A percentile compares a stretch with the other conserved stretches of the same genome.
Evolutionary conservation across 306 rosid species (phyloP).

Genomic region (Cicer arietinum): DNA sequence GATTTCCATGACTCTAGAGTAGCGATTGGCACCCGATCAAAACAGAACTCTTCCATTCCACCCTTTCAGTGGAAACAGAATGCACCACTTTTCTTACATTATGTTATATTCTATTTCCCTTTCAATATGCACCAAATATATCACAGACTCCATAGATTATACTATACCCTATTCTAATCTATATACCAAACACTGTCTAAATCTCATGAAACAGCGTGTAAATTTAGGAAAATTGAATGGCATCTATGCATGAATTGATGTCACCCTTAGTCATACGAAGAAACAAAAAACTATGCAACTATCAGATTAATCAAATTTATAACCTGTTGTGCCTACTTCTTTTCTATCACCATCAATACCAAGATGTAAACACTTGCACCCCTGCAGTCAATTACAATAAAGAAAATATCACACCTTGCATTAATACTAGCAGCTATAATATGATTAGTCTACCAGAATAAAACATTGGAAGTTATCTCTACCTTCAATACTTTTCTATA

Average conservation of each 20-base stretch:
- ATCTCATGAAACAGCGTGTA: slow-evolving; percentile 15
- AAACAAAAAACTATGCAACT: slow-evolving; percentile 11
- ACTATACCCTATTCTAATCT: not conserved
- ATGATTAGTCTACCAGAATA: slow-evolving; percentile 34
- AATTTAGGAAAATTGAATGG: slow-evolving; percentile 17
- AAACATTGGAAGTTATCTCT: slow-evolving; percentile 37
- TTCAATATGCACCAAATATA: slow-evolving; percentile 10
- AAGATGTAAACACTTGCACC: slow-evolving; percentile 83
- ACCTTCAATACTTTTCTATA: slow-evolving; percentile 88
- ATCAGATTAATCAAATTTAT: slow-evolving; percentile 33
- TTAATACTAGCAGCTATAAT: slow-evolving; percentile 38
- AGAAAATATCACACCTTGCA: slow-evolving; percentile 48
- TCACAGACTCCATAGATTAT: not conserved
- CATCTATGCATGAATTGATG: slow-evolving; percentile 34
- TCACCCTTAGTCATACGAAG: slow-evolving; percentile 12
- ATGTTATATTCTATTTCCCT: not conserved
- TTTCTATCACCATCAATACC: slow-evolving; percentile 83
- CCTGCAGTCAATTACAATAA: slow-evolving; percentile 54
- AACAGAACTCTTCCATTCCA: slow-evolving; percentile 13
- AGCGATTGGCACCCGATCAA: not conserved
- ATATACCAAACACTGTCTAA: not conserved
- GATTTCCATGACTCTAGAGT: slow-evolving; percentile 16
- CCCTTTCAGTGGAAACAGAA: slow-evolving; percentile 11
- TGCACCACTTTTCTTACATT: not conserved
- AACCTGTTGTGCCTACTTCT: slow-evolving; percentile 93